Conservation (phyloP, 495 filamentous ascomycete genomes). For the Aspergillus incahuasiensis region DNA sequence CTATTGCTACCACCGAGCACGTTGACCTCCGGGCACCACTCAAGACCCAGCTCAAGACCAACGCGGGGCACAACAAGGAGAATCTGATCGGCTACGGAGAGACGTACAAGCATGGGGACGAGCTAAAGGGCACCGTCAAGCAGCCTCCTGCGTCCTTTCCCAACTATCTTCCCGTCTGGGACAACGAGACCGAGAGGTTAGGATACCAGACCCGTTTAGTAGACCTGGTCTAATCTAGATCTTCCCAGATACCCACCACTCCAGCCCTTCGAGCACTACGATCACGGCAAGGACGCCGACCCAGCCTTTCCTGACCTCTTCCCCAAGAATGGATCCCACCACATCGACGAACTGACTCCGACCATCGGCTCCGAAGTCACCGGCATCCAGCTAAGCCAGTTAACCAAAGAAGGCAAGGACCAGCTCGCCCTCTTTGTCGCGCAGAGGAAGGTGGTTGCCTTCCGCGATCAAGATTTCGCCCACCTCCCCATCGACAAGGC, state of each 20-base stretch:
- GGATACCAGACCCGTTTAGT: background rate
- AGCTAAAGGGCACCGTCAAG: constrained; percentile 42
- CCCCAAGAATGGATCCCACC: constrained; percentile 32
- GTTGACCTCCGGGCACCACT: constrained; percentile 30
- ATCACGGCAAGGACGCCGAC: constrained; percentile 49
- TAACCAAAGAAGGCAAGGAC: constrained; percentile 50
- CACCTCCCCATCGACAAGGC: constrained; percentile 52
- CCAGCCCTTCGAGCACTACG: constrained; percentile 42
- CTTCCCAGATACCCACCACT: constrained; percentile 38
- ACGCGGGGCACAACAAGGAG: constrained; percentile 59
- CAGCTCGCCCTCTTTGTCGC: constrained; percentile 55
- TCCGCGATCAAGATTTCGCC: constrained; percentile 59
- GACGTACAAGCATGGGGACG: constrained; percentile 35
- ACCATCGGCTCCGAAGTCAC: constrained; percentile 53
- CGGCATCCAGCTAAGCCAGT: constrained; percentile 52
- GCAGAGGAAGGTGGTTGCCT: constrained; percentile 54
- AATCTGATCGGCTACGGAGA: constrained; percentile 50
- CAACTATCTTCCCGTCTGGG: constrained; percentile 75
- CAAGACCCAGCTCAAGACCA: constrained; percentile 34
- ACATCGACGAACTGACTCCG: constrained; percentile 45
- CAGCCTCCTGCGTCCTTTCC: constrained; percentile 55
- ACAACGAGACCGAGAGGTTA: constrained; percentile 47
- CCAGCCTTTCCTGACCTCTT: constrained; percentile 50
- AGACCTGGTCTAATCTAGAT: background rate
- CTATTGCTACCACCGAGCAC: constrained; percentile 38